Evolutionary conservation across 140 eudicot species (phyloP).

Genomic region (Oenanthe javanica): DNA sequence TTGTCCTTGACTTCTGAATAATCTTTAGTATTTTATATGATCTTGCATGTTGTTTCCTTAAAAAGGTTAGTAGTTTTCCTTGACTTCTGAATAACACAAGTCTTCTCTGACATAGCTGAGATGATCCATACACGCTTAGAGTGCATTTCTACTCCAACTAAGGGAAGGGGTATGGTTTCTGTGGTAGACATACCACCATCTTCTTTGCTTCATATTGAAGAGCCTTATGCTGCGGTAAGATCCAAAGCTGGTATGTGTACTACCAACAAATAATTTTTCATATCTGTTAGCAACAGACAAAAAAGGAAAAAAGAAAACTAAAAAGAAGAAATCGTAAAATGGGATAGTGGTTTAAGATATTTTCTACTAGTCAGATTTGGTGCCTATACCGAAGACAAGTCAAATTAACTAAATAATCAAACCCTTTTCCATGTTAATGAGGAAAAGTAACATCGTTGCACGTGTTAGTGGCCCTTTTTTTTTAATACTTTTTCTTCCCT

Average conservation of each 20-base stretch:
- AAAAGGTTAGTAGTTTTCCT: constrained; percentile 2
- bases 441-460: not conserved
- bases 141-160: constrained; percentile 50
- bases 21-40: too few species aligned
- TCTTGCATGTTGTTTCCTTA: not conserved
- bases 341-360: not conserved
- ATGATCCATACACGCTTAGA: constrained; percentile 33
- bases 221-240: constrained; percentile 90
- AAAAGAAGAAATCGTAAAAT: not conserved
- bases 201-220: constrained; percentile 71
- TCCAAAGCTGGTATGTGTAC: not conserved
- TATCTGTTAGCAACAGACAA: not conserved
- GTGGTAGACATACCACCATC: constrained; percentile 48
- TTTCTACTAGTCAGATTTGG: not conserved
- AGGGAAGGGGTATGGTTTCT: constrained; percentile 85
- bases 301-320: too few species aligned
- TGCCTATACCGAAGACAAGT: not conserved
- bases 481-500: not conserved
- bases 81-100: constrained; percentile 44
- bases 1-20: too few species aligned
- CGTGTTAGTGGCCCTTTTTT: not conserved
- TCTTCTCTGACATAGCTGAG: constrained; percentile 68
- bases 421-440: not conserved
- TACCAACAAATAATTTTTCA: not conserved
- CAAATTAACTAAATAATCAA: not conserved